These are phyloP conservation scores for Candida vaughaniae DNA, from an alignment of 805 yeast species.

Conservation along the genomic window DNA sequence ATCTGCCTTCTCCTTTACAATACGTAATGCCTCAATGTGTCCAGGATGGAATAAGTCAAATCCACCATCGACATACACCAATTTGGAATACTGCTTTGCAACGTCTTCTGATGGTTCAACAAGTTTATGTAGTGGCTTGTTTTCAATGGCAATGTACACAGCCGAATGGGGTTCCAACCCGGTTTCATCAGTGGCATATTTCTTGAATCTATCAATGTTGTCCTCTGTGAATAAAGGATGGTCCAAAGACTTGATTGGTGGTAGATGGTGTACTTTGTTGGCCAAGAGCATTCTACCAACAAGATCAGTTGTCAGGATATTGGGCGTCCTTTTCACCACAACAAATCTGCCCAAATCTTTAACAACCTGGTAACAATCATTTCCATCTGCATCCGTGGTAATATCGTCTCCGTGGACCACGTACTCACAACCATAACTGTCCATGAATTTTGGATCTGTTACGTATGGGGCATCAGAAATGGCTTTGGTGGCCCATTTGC, in stretches of 20 bases:
- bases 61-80: constrained; percentile 72
- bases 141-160: constrained; percentile 43
- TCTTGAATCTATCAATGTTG: constrained; percentile 40
- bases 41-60: constrained; percentile 95
- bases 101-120: constrained; percentile 31
- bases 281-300: constrained; percentile 81
- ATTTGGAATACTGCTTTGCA: constrained; percentile 17
- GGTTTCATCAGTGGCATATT: constrained; percentile 62
- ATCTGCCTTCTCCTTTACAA: constrained; percentile 32
- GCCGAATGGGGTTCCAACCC: constrained; percentile 61
- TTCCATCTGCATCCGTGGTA: constrained; percentile 93
- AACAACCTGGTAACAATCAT: constrained; percentile 84
- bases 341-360: constrained; percentile 83
- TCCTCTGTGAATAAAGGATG: constrained; percentile 36
- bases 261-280: constrained; percentile 57
- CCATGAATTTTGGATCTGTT: constrained; percentile 81
- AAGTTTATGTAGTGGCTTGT: constrained; percentile 23
- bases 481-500: constrained; percentile 80
- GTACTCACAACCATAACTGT: constrained; percentile 68
- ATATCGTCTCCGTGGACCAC: constrained; percentile 99
- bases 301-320: constrained; percentile 91
- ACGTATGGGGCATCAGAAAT: constrained; percentile 89
- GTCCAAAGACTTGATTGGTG: constrained; percentile 14
- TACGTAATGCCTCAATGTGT: constrained; percentile 71
- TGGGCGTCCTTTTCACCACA: constrained; percentile 92